Evolutionary conservation across 2,329 filamentous ascomycete species (phyloP), one percentile per base, ranked within the genome.

Genomic region (Colletotrichum tanaceti): DNA sequence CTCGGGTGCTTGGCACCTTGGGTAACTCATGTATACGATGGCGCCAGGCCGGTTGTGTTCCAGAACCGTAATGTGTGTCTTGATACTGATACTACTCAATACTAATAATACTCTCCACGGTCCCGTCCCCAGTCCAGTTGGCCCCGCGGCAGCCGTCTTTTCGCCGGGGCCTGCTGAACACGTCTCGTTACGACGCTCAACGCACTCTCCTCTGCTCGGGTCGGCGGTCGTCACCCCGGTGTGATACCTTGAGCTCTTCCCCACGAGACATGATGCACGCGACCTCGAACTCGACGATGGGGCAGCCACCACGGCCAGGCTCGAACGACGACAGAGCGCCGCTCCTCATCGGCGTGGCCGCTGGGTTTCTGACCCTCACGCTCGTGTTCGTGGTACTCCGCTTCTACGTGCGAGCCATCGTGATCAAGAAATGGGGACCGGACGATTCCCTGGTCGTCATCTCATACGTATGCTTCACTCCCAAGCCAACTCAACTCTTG

Each of bases 371-470:
- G 16, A n/a, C 28, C 2, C 24, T 63, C n/a, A 35, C 67, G 4
- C 24, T 63, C 7, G n/a, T 70, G 3, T 58, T 70, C 20, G 58
- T 68, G 3, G 46, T n/a, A 9, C 35, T 68, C 20, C 57, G 67
- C 16, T 7, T 59, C 1, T 55, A 70, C 38, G 67, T 67, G 3
- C 46, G 67, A 24, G 63, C 64, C n/a, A 5, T 39, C 1, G 32
- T 59, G 9, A 52, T 70, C 24, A 70, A 41, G 46, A 68, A 54
- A 54, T 70, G 64, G 67, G 67, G 67, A 10, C 20, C 38, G 11
- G 67, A 70, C 38, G 67, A 70, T 28, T 43, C 52, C 7, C 22
- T 58, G 14, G 9, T 63, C 4, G 57, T 58, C 28, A 20, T 70
- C 11, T 59, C 67, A 58, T 68, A 22, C 4, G 64, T 66, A 24